These are phyloP conservation scores for Sporobolomyces phaffii DNA, from an alignment of 768 basidiomycete species.

Conservation along the genomic window DNA sequence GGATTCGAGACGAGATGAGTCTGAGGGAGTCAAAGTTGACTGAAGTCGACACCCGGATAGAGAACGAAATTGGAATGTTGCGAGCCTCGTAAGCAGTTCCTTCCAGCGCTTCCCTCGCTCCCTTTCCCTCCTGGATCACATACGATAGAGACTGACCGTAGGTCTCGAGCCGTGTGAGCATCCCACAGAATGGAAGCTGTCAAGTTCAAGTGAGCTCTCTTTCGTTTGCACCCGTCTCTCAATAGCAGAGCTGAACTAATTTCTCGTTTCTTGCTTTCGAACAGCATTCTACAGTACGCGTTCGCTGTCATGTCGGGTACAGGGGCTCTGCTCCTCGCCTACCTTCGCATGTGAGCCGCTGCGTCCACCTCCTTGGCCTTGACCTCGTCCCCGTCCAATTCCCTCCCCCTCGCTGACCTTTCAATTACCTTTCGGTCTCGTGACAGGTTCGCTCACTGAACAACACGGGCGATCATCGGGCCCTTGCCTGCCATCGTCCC, in stretches of 20 bases:
- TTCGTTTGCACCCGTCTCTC: slow-evolving; percentile 44
- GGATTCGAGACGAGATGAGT: slow-evolving; percentile 86
- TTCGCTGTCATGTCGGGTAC: slow-evolving; percentile 46
- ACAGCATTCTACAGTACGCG: slow-evolving; percentile 48
- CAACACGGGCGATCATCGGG: too few species aligned
- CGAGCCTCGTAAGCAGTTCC: slow-evolving; percentile 6
- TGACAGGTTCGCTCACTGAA: too few species aligned
- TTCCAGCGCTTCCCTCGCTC: background rate
- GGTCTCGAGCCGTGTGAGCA: background rate
- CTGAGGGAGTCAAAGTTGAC: slow-evolving; percentile 92
- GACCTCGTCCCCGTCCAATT: too few species aligned
- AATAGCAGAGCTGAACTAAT: background rate
- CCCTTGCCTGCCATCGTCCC: too few species aligned
- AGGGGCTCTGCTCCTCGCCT: slow-evolving; percentile 47
- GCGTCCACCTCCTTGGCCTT: background rate
- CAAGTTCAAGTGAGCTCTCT: slow-evolving; percentile 46
- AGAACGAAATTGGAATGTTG: slow-evolving; percentile 48
- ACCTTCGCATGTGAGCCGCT: slow-evolving; percentile 33
- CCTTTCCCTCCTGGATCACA: too few species aligned
- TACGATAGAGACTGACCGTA: too few species aligned
- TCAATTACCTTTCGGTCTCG: too few species aligned
- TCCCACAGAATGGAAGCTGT: slow-evolving; percentile 51
- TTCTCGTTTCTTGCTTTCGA: background rate
- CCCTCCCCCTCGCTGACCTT: too few species aligned
- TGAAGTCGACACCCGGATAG: slow-evolving; percentile 94